phyloP scores from a whole-genome alignment of 371 early-diverging fungal genomes.

The Zopfochytrium polystomum region DNA sequence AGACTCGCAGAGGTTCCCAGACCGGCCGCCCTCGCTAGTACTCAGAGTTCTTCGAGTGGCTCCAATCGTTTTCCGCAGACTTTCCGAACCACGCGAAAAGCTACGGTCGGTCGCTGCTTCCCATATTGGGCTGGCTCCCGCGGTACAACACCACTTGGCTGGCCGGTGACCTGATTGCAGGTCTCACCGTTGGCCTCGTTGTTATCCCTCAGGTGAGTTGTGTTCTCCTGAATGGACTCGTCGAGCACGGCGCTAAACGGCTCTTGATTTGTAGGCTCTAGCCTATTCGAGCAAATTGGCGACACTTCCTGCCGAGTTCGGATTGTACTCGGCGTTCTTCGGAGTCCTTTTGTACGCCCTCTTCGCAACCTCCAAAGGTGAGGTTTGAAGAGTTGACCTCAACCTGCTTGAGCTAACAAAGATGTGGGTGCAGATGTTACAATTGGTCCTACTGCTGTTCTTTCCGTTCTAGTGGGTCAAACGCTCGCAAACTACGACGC shows the following conservation, averaged over 20 bases:
- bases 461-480: constrained; percentile 71
- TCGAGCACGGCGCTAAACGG: too few relatives aligned
- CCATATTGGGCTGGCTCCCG: constrained; percentile 66
- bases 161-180: constrained; percentile 78
- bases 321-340: constrained; percentile 80
- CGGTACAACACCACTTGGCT: constrained; percentile 78
- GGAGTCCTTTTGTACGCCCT: constrained; percentile 75
- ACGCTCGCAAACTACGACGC: constrained; percentile 46
- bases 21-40: too few relatives aligned
- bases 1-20: too few relatives aligned
- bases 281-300: constrained; percentile 68
- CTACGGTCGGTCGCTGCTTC: constrained; percentile 49
- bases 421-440: too few relatives aligned
- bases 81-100: too few relatives aligned
- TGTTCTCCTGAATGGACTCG: too few relatives aligned
- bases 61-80: too few relatives aligned
- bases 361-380: constrained; percentile 82
- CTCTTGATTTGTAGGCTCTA: too few relatives aligned
- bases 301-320: constrained; percentile 73
- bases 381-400: too few relatives aligned
- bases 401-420: too few relatives aligned
- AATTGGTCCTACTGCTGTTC: constrained; percentile 84
- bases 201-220: constrained; percentile 84
- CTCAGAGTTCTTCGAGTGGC: too few relatives aligned
- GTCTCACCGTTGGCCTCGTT: constrained; percentile 78